Percentiles rank a stretch among this genome's conserved stretches.
Evolutionary conservation across 164 flowering plant species (phyloP).

Genomic region (Magnolia sinica): DNA sequence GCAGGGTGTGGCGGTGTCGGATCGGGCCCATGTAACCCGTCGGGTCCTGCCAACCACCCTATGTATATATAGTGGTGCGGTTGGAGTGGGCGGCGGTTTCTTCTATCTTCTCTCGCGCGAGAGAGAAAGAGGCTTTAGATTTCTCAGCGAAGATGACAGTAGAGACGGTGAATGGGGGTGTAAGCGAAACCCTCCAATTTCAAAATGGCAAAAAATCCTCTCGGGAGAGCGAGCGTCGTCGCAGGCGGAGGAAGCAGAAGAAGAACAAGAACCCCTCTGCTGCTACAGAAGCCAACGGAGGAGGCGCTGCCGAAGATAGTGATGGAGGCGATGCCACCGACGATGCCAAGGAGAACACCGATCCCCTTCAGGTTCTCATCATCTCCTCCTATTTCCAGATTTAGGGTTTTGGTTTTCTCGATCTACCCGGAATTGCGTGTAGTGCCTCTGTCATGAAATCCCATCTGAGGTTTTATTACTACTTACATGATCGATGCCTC

Average conservation of each 20-base stretch:
- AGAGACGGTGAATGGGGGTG: constrained; percentile 9
- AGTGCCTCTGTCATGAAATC: neutral
- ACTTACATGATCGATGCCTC: neutral
- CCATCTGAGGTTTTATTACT: neutral
- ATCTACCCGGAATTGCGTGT: neutral
- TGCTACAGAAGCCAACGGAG: neutral
- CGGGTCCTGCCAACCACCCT: no score
- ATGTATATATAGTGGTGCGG: no score
- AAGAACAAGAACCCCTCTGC: constrained; percentile 37
- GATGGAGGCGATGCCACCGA: constrained; percentile 31
- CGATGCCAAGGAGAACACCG: constrained; percentile 48
- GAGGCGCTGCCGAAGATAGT: constrained; percentile 13
- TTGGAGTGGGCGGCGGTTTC: no score
- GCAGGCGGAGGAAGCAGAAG: constrained; percentile 83
- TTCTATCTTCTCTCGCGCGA: neutral
- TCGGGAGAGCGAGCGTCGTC: constrained; percentile 60
- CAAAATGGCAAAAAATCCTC: constrained; percentile 11
- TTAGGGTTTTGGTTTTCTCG: constrained; percentile 4
- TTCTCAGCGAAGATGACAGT: constrained; percentile 21
- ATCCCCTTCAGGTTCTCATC: constrained; percentile 48
- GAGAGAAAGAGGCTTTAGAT: neutral
- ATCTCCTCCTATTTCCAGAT: no score
- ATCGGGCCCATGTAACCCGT: no score
- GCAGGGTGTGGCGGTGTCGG: no score
- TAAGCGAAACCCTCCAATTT: neutral